Evolutionary conservation across 129 eudicot genomes (phyloP), one percentile per base, ranked within the genome.

Genomic region (Artemisia annua): DNA sequence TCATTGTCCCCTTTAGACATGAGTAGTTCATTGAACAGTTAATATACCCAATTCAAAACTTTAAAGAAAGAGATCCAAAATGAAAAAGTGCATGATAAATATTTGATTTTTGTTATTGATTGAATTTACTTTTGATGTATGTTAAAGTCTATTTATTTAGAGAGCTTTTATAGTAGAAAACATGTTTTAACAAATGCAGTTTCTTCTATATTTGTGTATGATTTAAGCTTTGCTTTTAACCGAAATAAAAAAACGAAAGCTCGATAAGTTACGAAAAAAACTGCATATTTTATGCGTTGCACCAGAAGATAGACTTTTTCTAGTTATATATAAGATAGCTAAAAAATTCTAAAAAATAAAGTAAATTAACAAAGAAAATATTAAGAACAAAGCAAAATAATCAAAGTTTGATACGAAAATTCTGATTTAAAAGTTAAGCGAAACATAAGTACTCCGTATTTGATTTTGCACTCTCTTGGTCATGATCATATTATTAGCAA

Each of bases 1-100:
- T 77, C 52, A 61, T 59, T 68, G 57, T 44, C 39, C 24, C 63
- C 75, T 67, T 46, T 68, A 76, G 48, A 76, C 63, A 57, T 67
- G 5, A 58, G 17, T 76, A 59, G 19, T 9, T 49, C 39, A 67
- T 46, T 67, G 59, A 56, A 35, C 65, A 51, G 11, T 75, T n/a
- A 73, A 66, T 54, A 55, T 59, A 12, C 52, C 55, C 32, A 30
- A 49, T 49, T 69, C 69, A 13, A 30, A 76, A 51, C 69, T 61
- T 68, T 49, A 58, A 49, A 46, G 49, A 77, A 69, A 20, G 35
- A 76, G 24, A 68, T 30, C 56, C 52, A 19, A 61, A 58, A 20
- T 4, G 26, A 58, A 43, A 18, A 58, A 57, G 26, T 30, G 60
- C 60, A 26, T 48, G 55, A 15, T 30, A 69, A 68, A 17, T 48